These are phyloP conservation scores for Debaryomyces hansenii DNA, from an alignment of 805 yeast genomes.

Conservation along the genomic window DNA sequence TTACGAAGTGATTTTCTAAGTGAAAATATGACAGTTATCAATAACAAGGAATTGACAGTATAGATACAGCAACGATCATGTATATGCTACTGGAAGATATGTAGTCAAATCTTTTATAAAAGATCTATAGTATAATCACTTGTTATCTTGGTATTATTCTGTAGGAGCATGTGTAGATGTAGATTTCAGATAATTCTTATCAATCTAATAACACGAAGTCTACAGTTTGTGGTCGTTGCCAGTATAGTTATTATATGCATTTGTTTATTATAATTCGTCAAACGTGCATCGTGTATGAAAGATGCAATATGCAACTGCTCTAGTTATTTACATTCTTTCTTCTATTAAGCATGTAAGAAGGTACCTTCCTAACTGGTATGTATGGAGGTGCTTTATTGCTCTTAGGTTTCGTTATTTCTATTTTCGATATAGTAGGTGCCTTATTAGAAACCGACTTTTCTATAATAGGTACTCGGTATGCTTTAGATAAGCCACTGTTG, in stretches of 20 bases:
- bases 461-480: not conserved
- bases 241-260: too few relatives aligned
- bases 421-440: slow-evolving; percentile 1
- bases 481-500: not conserved
- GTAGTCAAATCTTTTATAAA: too few relatives aligned
- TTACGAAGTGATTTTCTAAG: slow-evolving; percentile 53
- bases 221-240: too few relatives aligned
- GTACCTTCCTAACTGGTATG: slow-evolving; percentile 25
- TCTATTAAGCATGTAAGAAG: slow-evolving; percentile 5
- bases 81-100: too few relatives aligned
- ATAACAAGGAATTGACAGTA: not conserved
- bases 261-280: too few relatives aligned
- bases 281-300: too few relatives aligned
- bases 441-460: not conserved
- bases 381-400: slow-evolving; percentile 32
- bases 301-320: too few relatives aligned
- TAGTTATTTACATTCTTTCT: not conserved
- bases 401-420: slow-evolving; percentile 2
- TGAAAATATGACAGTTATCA: not conserved
- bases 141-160: too few relatives aligned
- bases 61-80: not conserved
- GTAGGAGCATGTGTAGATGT: too few relatives aligned
- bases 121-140: too few relatives aligned
- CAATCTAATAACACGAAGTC: too few relatives aligned
- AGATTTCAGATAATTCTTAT: too few relatives aligned